phyloP scores from a whole-genome alignment of 768 basidiomycete genomes.

The Kwoniella sp. region DNA sequence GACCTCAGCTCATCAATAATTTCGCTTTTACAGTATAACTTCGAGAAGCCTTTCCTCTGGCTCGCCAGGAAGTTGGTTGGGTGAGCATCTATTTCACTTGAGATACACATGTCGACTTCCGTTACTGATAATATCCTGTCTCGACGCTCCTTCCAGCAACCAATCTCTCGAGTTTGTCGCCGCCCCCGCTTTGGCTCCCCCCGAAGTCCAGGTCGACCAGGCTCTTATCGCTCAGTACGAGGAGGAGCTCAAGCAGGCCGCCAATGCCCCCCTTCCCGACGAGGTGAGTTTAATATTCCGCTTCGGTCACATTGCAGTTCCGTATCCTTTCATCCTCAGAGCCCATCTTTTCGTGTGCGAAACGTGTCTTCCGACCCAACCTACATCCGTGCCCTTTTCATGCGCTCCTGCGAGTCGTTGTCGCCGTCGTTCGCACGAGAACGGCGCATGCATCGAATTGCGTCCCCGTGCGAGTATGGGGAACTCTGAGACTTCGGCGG shows the following conservation, averaged over 20 bases:
- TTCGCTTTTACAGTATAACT: conserved; percentile 69
- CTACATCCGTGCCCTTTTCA: too few species aligned
- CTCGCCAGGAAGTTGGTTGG: conserved; percentile 96
- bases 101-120: not conserved
- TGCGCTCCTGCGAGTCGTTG: too few species aligned
- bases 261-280: conserved; percentile 90
- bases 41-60: conserved; percentile 99
- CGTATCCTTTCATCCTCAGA: too few species aligned
- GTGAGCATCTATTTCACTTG: conserved; percentile 60
- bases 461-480: too few species aligned
- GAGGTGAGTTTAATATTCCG: conserved; percentile 62
- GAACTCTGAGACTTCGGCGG: too few species aligned
- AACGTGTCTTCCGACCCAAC: too few species aligned
- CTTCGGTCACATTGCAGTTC: too few species aligned
- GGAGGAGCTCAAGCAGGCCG: conserved; percentile 79
- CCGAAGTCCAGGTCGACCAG: conserved; percentile 83
- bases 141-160: conserved; percentile 65
- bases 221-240: conserved; percentile 78
- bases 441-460: too few species aligned
- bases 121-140: not conserved
- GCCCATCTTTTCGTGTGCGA: too few species aligned
- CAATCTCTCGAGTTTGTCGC: conserved; percentile 89
- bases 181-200: conserved; percentile 90
- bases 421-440: too few species aligned
- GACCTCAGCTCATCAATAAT: not conserved